Conservation (phyloP, 257 asterid species). For the Solanum paucissectum region DNA sequence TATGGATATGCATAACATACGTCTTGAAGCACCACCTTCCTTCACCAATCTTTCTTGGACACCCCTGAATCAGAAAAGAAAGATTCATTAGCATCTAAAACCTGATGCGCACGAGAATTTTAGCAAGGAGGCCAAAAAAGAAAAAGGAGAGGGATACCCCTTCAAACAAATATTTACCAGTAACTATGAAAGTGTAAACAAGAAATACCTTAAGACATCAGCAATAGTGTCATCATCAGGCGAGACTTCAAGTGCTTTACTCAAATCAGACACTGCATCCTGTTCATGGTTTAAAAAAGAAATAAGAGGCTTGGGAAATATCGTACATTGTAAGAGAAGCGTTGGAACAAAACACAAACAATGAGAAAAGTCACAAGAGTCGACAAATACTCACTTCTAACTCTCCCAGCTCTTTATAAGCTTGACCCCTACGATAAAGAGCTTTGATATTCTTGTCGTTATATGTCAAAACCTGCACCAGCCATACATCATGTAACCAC, state of each 20-base stretch:
- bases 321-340: neutral
- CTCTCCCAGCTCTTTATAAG: conserved; percentile 61
- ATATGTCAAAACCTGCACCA: conserved; percentile 57
- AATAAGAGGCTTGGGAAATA: neutral
- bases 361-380: conserved; percentile 5
- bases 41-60: conserved; percentile 47
- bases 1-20: conserved; percentile 19
- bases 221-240: conserved; percentile 90
- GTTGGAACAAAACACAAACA: neutral
- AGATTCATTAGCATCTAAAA: neutral
- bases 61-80: conserved; percentile 38
- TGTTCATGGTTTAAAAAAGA: conserved; percentile 14
- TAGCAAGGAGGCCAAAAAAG: neutral
- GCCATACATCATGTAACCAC: conserved; percentile 4
- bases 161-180: neutral
- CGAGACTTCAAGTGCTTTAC: conserved; percentile 71
- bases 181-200: neutral
- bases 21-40: conserved; percentile 59
- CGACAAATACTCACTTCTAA: conserved; percentile 45
- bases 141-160: neutral
- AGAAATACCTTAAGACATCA: conserved; percentile 66
- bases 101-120: neutral
- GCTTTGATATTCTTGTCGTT: conserved; percentile 75
- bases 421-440: conserved; percentile 94
- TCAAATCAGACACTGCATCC: conserved; percentile 87